These are phyloP conservation scores for Pinus taeda DNA, from an alignment of 75 land plant species.

Conservation along the genomic window DNA sequence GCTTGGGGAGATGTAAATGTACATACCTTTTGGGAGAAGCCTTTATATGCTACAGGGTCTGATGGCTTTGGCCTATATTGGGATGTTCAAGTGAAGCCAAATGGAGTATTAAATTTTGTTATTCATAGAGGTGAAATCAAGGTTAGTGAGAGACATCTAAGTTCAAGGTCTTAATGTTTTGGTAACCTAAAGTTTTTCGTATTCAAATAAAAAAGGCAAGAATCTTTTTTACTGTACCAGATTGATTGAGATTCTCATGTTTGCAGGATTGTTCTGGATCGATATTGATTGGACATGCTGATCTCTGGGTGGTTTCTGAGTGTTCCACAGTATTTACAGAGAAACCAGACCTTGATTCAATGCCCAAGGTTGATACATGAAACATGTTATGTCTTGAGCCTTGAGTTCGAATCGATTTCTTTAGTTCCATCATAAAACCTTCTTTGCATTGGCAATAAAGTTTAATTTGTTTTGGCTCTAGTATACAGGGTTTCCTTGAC, in stretches of 20 bases:
- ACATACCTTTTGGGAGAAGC: conserved; percentile 30
- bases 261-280: conserved; percentile 32
- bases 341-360: conserved; percentile 25
- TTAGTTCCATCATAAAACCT: neutral
- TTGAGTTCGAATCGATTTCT: neutral
- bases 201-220: neutral
- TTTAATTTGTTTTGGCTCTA: too few species aligned
- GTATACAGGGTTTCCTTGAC: too few species aligned
- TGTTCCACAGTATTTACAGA: conserved; percentile 22
- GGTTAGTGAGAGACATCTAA: conserved; percentile 17
- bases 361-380: conserved; percentile 28
- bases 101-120: conserved; percentile 23
- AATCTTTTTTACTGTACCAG: neutral
- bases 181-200: neutral
- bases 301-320: conserved; percentile 46
- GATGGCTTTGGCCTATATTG: conserved; percentile 47
- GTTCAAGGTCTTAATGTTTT: neutral
- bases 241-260: neutral
- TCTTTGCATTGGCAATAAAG: too few species aligned
- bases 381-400: neutral
- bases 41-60: conserved; percentile 24
- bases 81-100: conserved; percentile 23
- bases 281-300: conserved; percentile 9
- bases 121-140: conserved; percentile 34
- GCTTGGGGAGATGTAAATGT: conserved; percentile 30